Evolutionary conservation across 345 rosid species (phyloP).

Genomic region (Aquilaria sinensis): DNA sequence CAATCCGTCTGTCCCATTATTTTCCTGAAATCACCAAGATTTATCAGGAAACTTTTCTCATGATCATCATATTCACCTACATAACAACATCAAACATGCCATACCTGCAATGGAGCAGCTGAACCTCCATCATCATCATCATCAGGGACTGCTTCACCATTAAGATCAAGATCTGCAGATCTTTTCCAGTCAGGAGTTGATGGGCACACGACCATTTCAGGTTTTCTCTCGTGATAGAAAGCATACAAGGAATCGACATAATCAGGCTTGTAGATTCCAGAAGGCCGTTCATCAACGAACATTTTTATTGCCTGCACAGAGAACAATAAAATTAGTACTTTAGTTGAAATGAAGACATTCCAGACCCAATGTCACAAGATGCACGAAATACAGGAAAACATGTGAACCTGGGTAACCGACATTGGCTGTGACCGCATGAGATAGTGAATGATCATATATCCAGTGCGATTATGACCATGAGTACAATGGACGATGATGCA

Average conservation of each 20-base stretch:
- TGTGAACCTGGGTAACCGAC: conserved; percentile 71
- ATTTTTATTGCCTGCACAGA: conserved; percentile 62
- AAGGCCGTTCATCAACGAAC: conserved; percentile 89
- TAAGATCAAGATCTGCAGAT: conserved; percentile 88
- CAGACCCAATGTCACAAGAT: not conserved
- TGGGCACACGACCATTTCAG: conserved; percentile 65
- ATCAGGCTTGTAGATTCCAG: conserved; percentile 93
- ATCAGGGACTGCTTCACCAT: conserved; percentile 89
- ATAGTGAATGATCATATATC: conserved; percentile 92
- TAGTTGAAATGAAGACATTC: no score
- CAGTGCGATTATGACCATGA: conserved; percentile 97
- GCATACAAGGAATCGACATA: conserved; percentile 75
- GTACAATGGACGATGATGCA: conserved; percentile 94
- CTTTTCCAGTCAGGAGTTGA: conserved; percentile 97
- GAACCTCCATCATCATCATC: conserved; percentile 56
- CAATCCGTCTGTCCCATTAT: conserved; percentile 38
- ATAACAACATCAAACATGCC: not conserved
- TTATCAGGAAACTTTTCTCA: not conserved
- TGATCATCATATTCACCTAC: conserved; percentile 15
- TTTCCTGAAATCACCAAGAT: conserved; percentile 42
- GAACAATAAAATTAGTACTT: conserved; percentile 11
- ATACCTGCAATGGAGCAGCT: conserved; percentile 39
- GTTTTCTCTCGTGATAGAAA: conserved; percentile 93
- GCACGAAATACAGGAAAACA: not conserved
- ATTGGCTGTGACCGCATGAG: conserved; percentile 76